phyloP scores from a whole-genome alignment of 2,329 filamentous ascomycete species.

The Xylariales sp. region DNA sequence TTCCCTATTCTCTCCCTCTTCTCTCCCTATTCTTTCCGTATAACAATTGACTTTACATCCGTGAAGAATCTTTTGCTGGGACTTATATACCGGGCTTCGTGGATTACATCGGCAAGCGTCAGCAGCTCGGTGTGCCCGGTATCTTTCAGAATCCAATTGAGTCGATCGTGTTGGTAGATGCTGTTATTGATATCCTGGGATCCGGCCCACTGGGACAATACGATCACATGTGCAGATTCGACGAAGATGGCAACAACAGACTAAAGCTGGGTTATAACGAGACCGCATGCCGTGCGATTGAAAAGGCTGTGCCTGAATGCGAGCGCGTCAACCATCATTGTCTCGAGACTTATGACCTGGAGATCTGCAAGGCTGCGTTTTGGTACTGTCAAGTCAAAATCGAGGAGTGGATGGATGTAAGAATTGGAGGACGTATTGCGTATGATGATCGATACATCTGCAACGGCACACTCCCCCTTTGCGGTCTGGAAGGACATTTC shows the following conservation, averaged over 20 bases:
- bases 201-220: constrained; percentile 10
- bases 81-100: constrained; percentile 17
- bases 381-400: constrained; percentile 9
- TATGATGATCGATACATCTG: constrained; percentile 7
- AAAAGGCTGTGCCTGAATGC: constrained; percentile 10
- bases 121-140: constrained; percentile 9
- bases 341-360: constrained; percentile 10
- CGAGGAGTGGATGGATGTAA: neutral
- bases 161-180: constrained; percentile 15
- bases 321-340: constrained; percentile 8
- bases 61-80: constrained; percentile 19
- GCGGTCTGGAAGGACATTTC: constrained; percentile 8
- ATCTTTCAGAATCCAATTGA: constrained; percentile 10
- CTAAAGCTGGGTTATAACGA: constrained; percentile 8
- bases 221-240: constrained; percentile 15
- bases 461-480: constrained; percentile 6
- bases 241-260: constrained; percentile 7
- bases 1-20: too few relatives aligned
- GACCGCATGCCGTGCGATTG: constrained; percentile 8
- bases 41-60: too few relatives aligned
- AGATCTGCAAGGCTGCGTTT: constrained; percentile 10
- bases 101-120: constrained; percentile 11
- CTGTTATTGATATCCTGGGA: constrained; percentile 11
- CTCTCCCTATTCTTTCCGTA: too few relatives aligned
- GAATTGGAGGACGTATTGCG: neutral